Evolutionary conservation across 306 rosid genomes (phyloP).

Genomic region (Gillenia trifoliata): DNA sequence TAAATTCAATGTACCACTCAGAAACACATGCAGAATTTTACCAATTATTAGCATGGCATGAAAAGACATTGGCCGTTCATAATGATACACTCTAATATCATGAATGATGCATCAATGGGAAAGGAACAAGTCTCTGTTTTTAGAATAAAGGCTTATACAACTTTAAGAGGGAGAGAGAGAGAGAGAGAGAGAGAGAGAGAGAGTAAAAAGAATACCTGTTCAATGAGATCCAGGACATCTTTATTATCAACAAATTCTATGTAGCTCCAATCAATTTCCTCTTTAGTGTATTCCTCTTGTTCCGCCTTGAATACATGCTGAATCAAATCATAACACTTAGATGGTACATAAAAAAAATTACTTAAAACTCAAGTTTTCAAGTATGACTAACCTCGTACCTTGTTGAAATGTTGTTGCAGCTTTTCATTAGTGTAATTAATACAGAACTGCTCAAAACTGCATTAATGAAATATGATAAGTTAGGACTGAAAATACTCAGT

Average conservation of each 20-base stretch:
- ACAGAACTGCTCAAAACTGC: slow-evolving; percentile 94
- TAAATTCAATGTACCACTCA: not conserved
- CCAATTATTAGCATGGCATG: not conserved
- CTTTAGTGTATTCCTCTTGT: slow-evolving; percentile 82
- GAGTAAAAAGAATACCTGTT: slow-evolving; percentile 53
- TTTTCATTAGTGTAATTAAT: slow-evolving; percentile 90
- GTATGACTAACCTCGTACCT: slow-evolving; percentile 95
- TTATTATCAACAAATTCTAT: slow-evolving; percentile 85
- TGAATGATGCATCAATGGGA: not conserved
- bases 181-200: not conserved
- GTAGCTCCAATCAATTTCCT: slow-evolving; percentile 90
- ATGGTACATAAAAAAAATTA: slow-evolving; percentile 23
- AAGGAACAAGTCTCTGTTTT: not conserved
- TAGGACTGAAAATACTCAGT: slow-evolving; percentile 6
- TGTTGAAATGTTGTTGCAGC: slow-evolving; percentile 99
- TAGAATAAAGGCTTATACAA: not conserved
- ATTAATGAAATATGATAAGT: slow-evolving; percentile 20
- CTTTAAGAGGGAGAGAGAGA: not conserved
- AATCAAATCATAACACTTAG: slow-evolving; percentile 39
- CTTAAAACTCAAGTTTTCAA: slow-evolving; percentile 36
- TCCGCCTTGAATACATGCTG: slow-evolving; percentile 96
- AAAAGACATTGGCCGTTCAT: not conserved
- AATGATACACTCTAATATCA: not conserved
- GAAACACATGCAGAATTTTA: not conserved
- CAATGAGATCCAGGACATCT: slow-evolving; percentile 85